Base-by-base conservation (phyloP, 345 rosid genomes). In the Mangifera indica region DNA sequence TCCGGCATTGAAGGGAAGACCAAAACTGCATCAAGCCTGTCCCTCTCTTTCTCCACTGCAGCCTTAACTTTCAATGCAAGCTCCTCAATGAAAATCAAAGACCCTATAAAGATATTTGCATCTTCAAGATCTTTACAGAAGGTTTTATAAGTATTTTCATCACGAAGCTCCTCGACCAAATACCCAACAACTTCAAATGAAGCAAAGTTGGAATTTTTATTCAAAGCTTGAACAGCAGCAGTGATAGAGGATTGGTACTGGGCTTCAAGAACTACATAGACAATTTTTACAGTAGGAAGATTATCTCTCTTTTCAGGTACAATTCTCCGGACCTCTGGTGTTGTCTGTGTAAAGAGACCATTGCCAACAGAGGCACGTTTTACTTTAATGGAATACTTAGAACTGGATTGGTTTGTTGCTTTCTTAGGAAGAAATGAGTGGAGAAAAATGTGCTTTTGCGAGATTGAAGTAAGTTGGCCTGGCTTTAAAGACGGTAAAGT, bases 1-100 rank as follows among this genome's bases (percentile, higher is more conserved):
- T 92, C 99, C 45, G 99, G 99, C 99, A 95, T 95, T 44, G 97
- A 95, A 76, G 99, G 99, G 88, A 95, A 95, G 57, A 95, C 98
- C 63, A 95, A 84, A 65, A 95, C 99, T 3, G 99, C 97, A 66
- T 95, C 97, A 71, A 95, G 89, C 79, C 98, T 87, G 69, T 92
- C 98, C 84, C 98, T 87, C 54, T 92, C 87, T 68, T 88, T 95
- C 90, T 95, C 99, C 77, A 92, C 97, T 0, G 99, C 99, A 29
- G 82, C 80, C 72, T 91, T 92, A 17, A 95, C 93, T 74, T 91
- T 95, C 83, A 89, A 67, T 5, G 99, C 98, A 34, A 95, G 84
- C 85, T 95, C 98, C 84, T 95, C 98, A 34, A 95, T 91, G 67
- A 95, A 95, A 72, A 95, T 95, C 81, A 95, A 77, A 3, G 99